phyloP scores from a whole-genome alignment of 2,329 filamentous ascomycete species.

The Bretziella fagacearum region DNA sequence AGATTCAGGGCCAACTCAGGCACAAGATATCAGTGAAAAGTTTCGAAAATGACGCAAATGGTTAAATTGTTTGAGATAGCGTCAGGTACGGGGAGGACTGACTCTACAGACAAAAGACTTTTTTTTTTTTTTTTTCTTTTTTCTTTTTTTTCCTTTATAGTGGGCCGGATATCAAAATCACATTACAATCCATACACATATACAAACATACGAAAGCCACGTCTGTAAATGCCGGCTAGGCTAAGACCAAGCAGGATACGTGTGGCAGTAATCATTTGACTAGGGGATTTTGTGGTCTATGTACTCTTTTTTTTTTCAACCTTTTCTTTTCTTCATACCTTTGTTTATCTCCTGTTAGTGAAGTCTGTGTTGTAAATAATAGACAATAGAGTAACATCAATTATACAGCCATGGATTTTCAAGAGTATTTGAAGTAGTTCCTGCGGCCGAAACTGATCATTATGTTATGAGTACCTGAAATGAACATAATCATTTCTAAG shows the following conservation, averaged over 20 bases:
- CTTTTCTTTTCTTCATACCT: not conserved
- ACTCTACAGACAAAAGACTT: too few species aligned
- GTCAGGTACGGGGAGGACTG: too few species aligned
- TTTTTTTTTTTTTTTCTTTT: slow-evolving; percentile 6
- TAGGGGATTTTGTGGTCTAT: slow-evolving; percentile 1
- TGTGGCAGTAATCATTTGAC: not conserved
- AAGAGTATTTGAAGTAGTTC: too few species aligned
- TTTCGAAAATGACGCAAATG: too few species aligned
- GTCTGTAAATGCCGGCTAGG: not conserved
- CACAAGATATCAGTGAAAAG: too few species aligned
- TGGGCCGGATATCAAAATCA: slow-evolving; percentile 7
- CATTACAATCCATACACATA: slow-evolving; percentile 4
- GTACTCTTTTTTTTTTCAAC: slow-evolving; percentile 3
- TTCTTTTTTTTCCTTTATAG: slow-evolving; percentile 8
- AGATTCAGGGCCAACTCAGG: too few species aligned
- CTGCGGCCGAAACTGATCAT: too few species aligned
- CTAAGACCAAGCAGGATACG: not conserved
- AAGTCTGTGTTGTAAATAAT: not conserved
- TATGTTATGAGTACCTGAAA: too few species aligned
- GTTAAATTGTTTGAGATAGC: too few species aligned
- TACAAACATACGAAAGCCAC: slow-evolving; percentile 2
- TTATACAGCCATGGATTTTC: too few species aligned
- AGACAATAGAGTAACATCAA: too few species aligned
- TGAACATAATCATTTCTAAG: too few species aligned
- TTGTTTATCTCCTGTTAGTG: not conserved